Evolutionary conservation across 176 grass and related monocot genomes (phyloP).

Genomic region (Stipa capillata): DNA sequence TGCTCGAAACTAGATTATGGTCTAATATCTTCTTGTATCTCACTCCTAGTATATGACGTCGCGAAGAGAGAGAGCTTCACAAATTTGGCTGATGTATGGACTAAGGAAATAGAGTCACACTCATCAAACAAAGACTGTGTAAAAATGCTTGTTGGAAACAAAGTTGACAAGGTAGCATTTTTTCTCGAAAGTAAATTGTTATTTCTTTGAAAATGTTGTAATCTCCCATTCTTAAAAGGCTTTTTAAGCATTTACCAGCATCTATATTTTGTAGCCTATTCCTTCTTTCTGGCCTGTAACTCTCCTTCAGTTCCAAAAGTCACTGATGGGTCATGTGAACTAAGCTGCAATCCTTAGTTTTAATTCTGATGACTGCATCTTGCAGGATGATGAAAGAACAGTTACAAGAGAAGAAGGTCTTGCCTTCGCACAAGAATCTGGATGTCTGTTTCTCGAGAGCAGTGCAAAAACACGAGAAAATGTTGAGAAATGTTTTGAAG

Average conservation of each 20-base stretch:
- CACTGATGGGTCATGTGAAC: not conserved
- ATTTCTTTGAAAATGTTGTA: not conserved
- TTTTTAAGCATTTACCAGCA: no score
- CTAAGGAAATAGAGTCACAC: slow-evolving; percentile 71
- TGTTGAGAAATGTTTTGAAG: slow-evolving; percentile 90
- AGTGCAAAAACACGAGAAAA: slow-evolving; percentile 91
- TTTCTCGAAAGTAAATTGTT: not conserved
- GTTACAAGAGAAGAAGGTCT: slow-evolving; percentile 88
- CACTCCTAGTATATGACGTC: slow-evolving; percentile 84
- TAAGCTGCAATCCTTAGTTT: not conserved
- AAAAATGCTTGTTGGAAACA: slow-evolving; percentile 97
- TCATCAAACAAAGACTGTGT: slow-evolving; percentile 79
- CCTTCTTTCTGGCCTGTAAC: not conserved
- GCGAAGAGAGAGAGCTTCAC: slow-evolving; percentile 84
- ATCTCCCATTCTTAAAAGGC: not conserved
- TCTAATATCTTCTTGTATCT: slow-evolving; percentile 19
- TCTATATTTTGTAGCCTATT: no score
- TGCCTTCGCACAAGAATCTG: slow-evolving; percentile 73
- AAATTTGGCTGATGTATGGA: slow-evolving; percentile 90
- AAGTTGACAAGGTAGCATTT: slow-evolving; percentile 90
- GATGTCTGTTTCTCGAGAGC: slow-evolving; percentile 84
- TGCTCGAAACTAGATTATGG: not conserved
- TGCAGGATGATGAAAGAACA: slow-evolving; percentile 68
- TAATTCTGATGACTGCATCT: slow-evolving; percentile 7
- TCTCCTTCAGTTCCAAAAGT: not conserved